Evolutionary conservation across 2,329 filamentous ascomycete genomes (phyloP), one percentile per base, ranked within the genome.

Genomic region (Xylariaceae sp.): DNA sequence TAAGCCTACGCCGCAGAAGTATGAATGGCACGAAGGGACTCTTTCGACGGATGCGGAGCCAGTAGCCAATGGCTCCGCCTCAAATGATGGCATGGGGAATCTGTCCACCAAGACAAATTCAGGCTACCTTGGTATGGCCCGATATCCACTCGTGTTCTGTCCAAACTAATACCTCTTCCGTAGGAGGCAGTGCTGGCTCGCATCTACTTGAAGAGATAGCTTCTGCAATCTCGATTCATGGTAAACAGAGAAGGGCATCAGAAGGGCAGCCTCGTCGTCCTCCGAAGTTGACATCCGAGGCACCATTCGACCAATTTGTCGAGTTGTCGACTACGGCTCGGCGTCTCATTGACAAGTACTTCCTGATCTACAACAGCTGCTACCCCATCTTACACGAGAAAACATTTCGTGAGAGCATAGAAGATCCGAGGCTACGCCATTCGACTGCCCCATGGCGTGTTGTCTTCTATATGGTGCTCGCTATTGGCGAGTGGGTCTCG

Each of bases 81-180:
- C 41, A 44, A 49, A 49, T 31, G 47, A 49, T 40, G 47, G 47
- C 34, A 49, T 49, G 47, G 47, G 41, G 18, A 45, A 49, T 18
- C 47, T 49, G 41, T 22, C 40, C 12, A 22, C 16, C 12, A 42
- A 49, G 16, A 42, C 43, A 22, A 49, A 49, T 19, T 45, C 47
- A n/a, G 47, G 47, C 13, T 49, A 49, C 28, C 42, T 49, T 31
- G 47, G 47, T 49, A 45, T 16, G 47, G 13, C 19, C 13, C 34
- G 28, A 31, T 5, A 9, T 28, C 11, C 6, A 11, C 34, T 22
- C 18, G 18, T 10, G 7, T 28, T 28, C 7, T 4, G 22, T 28
- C 7, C 22, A 28, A 28, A 28, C 22, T 28, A 7, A 28, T 28
- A 28, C 7, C 22, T n/a, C 28, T 28, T 39, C 40, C 11, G 19